Conservation (phyloP, 495 filamentous ascomycete species). For the Cercophora scortea region DNA sequence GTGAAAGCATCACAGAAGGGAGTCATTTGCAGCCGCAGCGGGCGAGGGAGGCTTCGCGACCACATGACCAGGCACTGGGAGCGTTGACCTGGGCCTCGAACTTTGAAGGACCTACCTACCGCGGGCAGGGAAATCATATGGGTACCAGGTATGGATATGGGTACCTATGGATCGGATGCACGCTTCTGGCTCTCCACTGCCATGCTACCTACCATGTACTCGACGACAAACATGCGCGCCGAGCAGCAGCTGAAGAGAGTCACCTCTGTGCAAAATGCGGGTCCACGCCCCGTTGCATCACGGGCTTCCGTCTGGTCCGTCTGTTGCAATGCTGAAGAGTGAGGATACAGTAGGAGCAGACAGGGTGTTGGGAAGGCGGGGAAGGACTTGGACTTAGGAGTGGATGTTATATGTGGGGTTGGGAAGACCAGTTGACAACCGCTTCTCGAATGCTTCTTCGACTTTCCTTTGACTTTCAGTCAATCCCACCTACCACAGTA, state of each 20-base stretch:
- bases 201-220: background rate
- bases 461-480: background rate
- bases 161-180: too few species aligned
- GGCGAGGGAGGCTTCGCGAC: background rate
- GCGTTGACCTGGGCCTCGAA: background rate
- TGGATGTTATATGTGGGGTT: conserved; percentile 8
- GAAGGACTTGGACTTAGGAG: background rate
- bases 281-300: background rate
- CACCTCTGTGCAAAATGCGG: background rate
- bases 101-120: background rate
- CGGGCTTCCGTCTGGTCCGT: background rate
- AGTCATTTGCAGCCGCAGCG: conserved; percentile 4
- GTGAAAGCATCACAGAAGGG: background rate
- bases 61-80: conserved; percentile 4
- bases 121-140: too few species aligned
- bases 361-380: background rate
- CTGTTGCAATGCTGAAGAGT: background rate
- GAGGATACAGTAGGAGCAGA: background rate
- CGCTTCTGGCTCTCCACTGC: too few species aligned
- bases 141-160: too few species aligned
- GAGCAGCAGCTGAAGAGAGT: background rate
- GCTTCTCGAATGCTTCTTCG: conserved; percentile 23
- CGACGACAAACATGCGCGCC: background rate
- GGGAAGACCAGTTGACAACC: background rate
- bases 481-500: too few species aligned